A percentile compares a stretch with the other conserved stretches of the same genome.
Evolutionary conservation across 768 basidiomycete species (phyloP).

Genomic region (Rubroboletus satanas): DNA sequence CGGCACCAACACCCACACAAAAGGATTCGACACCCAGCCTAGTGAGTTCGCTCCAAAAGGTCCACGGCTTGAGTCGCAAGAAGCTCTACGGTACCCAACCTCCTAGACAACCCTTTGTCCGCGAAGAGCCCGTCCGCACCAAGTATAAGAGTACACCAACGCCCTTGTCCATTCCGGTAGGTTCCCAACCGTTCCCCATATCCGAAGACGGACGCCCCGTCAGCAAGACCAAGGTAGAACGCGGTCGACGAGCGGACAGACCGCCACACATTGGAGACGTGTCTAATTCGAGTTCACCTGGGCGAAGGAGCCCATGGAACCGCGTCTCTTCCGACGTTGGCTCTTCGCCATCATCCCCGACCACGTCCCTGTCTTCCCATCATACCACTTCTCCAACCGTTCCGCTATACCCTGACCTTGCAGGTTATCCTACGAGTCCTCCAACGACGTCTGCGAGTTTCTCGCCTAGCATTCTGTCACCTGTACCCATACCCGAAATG

Average conservation of each 20-base stretch:
- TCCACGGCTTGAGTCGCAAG: constrained; percentile 69
- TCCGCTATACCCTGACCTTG: constrained; percentile 20
- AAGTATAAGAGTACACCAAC: constrained; percentile 33
- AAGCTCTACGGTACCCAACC: constrained; percentile 57
- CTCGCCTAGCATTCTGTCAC: constrained; percentile 3
- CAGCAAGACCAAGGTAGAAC: constrained; percentile 23
- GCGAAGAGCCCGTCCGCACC: constrained; percentile 44
- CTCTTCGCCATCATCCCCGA: constrained; percentile 26
- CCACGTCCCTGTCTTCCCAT: constrained; percentile 18
- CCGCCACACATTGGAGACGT: constrained; percentile 8
- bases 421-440: constrained; percentile 14
- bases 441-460: constrained; percentile 8
- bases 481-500: constrained; percentile 13
- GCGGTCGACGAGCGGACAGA: constrained; percentile 23
- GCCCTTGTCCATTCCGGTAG: constrained; percentile 30
- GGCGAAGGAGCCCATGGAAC: constrained; percentile 29
- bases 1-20: constrained; percentile 13
- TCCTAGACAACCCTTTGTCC: constrained; percentile 48
- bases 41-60: constrained; percentile 60
- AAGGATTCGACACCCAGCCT: constrained; percentile 42
- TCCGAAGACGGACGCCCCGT: constrained; percentile 18
- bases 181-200: constrained; percentile 12
- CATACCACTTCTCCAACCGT: constrained; percentile 21
- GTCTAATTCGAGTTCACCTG: constrained; percentile 31
- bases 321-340: constrained; percentile 16